Evolutionary conservation across 768 basidiomycete genomes (phyloP), one percentile per base, ranked within the genome.

Genomic region (Gymnopilus dilepis): DNA sequence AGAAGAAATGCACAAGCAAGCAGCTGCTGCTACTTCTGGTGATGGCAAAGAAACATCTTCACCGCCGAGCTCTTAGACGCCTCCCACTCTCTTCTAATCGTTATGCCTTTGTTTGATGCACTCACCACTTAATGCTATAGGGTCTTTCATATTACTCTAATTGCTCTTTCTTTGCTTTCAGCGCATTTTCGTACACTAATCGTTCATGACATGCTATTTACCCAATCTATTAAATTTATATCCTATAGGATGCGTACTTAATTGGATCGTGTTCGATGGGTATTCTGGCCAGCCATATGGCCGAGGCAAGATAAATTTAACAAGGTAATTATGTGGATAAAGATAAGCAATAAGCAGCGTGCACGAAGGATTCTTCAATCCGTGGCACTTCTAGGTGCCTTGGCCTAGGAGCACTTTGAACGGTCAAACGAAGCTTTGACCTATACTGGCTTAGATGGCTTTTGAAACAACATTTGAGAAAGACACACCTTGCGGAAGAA

Each of bases 401-500:
- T 34, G 9, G 28, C 34, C 34, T 12, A 21, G 8, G 34, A 3
- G 6, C 19, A 11, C 21, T 40, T 59, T 15, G 51, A 22, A 24
- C 42, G 42, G 37, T 72, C 70, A 60, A 72, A 72, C 24, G 71
- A 65, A 5, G 64, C 53, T 56, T 65, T 59, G 54, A 69, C 68
- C 68, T 73, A 37, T 37, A 15, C 34, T 11, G 8, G 15, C 11
- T 37, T 2, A 26, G 50, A 42, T 19, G 26, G 47, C 31, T 28
- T 26, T 8, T 11, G 41, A 53, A 0, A 38, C 21, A 13, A 5
- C 24, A n/a, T 28, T 37, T 43, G 24, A 17, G 17, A 50, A 31
- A 11, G 26, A 54, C 78, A 58, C 64, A 88, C 91, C 78, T 84
- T 72, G 12, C 70, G 65, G 61, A 82, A 85, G 70, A 91, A 91